These are phyloP conservation scores for Spathaspora sp. DNA, from an alignment of 805 yeast species.

Conservation along the genomic window DNA sequence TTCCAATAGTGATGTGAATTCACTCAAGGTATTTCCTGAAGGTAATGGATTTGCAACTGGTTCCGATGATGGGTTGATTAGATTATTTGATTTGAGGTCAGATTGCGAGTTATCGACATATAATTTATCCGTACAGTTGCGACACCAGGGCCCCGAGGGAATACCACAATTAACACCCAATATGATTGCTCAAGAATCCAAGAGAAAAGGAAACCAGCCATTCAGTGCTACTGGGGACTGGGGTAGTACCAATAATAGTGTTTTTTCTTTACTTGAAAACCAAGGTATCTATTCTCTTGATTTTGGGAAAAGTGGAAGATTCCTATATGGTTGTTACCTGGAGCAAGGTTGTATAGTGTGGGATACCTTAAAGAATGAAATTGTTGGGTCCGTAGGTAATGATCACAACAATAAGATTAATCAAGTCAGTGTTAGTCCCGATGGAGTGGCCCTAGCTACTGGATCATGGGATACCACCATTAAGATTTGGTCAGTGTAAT, in stretches of 20 bases:
- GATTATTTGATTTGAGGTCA: slow-evolving; percentile 71
- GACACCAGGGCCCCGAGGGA: not conserved
- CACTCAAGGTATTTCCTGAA: slow-evolving; percentile 60
- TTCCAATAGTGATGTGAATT: slow-evolving; percentile 61
- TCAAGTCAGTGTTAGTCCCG: slow-evolving; percentile 62
- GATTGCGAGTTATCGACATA: slow-evolving; percentile 65
- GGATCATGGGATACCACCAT: slow-evolving; percentile 79
- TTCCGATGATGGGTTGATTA: slow-evolving; percentile 70
- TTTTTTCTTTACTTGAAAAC: slow-evolving; percentile 40
- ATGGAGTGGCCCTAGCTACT: slow-evolving; percentile 73
- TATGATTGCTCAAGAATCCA: not conserved
- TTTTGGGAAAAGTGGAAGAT: slow-evolving; percentile 69
- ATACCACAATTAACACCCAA: slow-evolving; percentile 4
- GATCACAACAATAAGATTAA: slow-evolving; percentile 48
- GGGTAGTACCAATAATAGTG: not conserved
- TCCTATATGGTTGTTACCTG: slow-evolving; percentile 71
- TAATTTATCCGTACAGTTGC: slow-evolving; percentile 11
- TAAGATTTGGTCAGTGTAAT: slow-evolving; percentile 53
- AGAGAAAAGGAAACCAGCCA: slow-evolving; percentile 1
- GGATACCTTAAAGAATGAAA: slow-evolving; percentile 66
- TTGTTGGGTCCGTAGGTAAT: slow-evolving; percentile 57
- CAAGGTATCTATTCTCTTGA: slow-evolving; percentile 74
- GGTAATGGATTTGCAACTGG: slow-evolving; percentile 72
- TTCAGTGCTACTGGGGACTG: not conserved
- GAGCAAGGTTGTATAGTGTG: slow-evolving; percentile 73